Evolutionary conservation across 148 eudicot genomes (phyloP), one percentile per base, ranked within the genome.

Genomic region (Rhododendron williamsianum): DNA sequence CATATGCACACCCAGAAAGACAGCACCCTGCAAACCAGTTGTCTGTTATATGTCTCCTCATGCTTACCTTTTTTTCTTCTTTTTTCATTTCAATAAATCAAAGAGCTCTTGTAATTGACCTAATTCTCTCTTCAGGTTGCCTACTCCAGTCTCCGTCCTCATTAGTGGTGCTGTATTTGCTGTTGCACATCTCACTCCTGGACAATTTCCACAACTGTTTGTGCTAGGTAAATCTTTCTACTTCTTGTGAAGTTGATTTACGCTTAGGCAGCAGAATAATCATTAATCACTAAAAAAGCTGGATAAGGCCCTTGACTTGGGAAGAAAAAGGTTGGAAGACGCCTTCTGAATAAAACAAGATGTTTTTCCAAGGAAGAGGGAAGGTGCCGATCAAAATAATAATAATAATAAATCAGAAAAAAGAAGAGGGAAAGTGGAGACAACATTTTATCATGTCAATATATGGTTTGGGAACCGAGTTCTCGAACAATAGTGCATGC

Each of bases 81-180:
- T 65, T 9, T 67, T 67, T 25, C 16, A 0, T 78, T 45, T 21
- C 30, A 11, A 27, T 49, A 49, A n/a, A 27, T 16, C 69, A 8
- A 81, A 16, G 25, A 51, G 69, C 82, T 76, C 76, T 84, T 67
- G 84, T 18, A 48, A 65, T 25, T 48, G 58, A 25, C 19, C 49
- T 65, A 76, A 65, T 30, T 82, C 19, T 86, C n/a, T 84, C 30
- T 89, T 90, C 93, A 97, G 99, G 98, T 87, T 95, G 83, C 99
- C 99, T 23, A 95, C 98, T 8, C 99, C 98, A 38, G 83, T 95
- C 81, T 87, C 98, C 18, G 83, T 95, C 88, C 85, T 93, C 84
- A 89, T 97, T 46, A 95, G 98, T 86, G 98, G 96, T 85, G 92
- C 98, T 73, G 98, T 93, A 54, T 97, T 97, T 93, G 96, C 99